A percentile compares a stretch with the other conserved stretches of the same genome.
Evolutionary conservation across 139 green algal genomes (phyloP).

Genomic region (Astrephomene gubernaculifera): DNA sequence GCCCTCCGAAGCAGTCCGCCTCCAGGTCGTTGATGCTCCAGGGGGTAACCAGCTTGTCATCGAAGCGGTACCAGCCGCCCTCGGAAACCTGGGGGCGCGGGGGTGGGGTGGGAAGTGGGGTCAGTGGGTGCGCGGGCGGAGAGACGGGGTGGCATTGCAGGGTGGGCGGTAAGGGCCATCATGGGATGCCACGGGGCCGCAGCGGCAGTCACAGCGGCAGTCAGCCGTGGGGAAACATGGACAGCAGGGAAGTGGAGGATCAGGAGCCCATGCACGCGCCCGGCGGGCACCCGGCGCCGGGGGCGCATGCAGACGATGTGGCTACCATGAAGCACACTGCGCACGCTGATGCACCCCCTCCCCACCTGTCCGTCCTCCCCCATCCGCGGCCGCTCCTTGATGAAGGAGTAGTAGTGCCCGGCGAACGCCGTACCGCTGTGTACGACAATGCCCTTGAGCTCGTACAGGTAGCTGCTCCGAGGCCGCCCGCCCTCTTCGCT

Average conservation of each 20-base stretch:
- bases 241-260: no score
- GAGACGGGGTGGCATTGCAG: neutral
- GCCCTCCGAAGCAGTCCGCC: constrained; percentile 89
- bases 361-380: constrained; percentile 11
- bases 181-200: no score
- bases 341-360: neutral
- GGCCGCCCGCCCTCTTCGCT: neutral
- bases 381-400: constrained; percentile 72
- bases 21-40: constrained; percentile 85
- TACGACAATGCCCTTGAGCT: constrained; percentile 91
- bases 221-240: no score
- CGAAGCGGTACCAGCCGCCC: constrained; percentile 86
- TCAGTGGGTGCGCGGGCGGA: neutral
- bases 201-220: no score
- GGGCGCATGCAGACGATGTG: no score
- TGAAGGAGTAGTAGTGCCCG: constrained; percentile 97
- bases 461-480: constrained; percentile 76
- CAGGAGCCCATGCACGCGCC: no score
- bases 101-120: neutral
- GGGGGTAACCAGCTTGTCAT: constrained; percentile 84
- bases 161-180: no score
- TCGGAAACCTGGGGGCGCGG: neutral
- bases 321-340: no score
- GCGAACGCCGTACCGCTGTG: constrained; percentile 93
- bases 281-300: no score